Percentiles rank a stretch among this genome's conserved stretches.
Evolutionary conservation across 768 basidiomycete genomes (phyloP).

Genomic region (Boletus rex-veris): DNA sequence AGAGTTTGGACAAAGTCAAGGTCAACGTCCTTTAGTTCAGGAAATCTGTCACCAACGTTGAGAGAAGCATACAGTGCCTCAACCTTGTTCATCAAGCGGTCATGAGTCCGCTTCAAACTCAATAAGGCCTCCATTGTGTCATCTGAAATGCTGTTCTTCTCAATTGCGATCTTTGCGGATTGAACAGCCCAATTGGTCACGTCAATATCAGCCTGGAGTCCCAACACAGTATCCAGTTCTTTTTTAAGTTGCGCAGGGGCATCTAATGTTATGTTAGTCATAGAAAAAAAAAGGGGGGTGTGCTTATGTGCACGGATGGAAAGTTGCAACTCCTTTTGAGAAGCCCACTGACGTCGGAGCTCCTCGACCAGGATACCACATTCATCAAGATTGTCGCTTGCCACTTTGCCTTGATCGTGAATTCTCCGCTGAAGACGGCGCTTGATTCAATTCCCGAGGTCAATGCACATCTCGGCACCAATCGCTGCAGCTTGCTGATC

Average conservation of each 20-base stretch:
- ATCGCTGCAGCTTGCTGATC: conserved; percentile 26
- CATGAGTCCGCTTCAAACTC: not conserved
- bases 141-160: not conserved
- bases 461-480: not conserved
- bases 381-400: conserved; percentile 9
- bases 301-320: not conserved
- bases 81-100: not conserved
- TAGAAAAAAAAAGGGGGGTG: no score
- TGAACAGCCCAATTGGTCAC: no score
- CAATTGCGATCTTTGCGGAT: no score
- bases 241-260: not conserved
- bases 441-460: conserved; percentile 31
- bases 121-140: not conserved
- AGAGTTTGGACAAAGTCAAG: not conserved
- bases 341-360: conserved; percentile 32
- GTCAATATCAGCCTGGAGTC: no score
- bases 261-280: not conserved
- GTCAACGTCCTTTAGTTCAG: not conserved
- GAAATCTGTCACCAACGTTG: not conserved
- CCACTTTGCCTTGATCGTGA: conserved; percentile 5
- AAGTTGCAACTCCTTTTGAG: not conserved
- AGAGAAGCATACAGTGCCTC: not conserved
- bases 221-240: not conserved
- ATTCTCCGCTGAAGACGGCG: conserved; percentile 18
- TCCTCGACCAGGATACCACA: conserved; percentile 16